Conservation (phyloP, 2,329 filamentous ascomycete genomes). For the Xylaria sp. region DNA sequence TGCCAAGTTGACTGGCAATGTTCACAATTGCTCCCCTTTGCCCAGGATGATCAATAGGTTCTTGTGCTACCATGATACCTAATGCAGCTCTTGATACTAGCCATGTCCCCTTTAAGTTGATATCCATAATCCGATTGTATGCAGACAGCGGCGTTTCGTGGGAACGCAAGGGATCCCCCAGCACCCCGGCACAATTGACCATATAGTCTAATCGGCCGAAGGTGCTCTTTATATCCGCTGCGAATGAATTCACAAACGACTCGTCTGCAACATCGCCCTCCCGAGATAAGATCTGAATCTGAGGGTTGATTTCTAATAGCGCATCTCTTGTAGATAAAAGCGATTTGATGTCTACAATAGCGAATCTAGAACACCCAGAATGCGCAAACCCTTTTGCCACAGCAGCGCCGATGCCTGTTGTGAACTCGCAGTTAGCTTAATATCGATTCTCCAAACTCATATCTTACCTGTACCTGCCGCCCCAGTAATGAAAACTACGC, state of each 20-base stretch:
- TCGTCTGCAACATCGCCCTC: constrained; percentile 61
- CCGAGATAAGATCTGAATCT: constrained; percentile 47
- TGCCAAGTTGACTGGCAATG: constrained; percentile 62
- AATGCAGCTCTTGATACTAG: constrained; percentile 57
- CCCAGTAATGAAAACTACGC: constrained; percentile 59
- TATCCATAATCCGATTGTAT: constrained; percentile 63
- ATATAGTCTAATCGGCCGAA: constrained; percentile 65
- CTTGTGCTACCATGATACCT: constrained; percentile 57
- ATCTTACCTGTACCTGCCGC: constrained; percentile 57
- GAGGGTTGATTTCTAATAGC: constrained; percentile 49
- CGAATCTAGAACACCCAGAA: constrained; percentile 61
- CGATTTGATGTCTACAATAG: constrained; percentile 64
- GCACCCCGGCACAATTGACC: constrained; percentile 65
- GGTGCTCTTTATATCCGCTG: constrained; percentile 44
- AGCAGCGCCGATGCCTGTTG: constrained; percentile 64
- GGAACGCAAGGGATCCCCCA: constrained; percentile 55
- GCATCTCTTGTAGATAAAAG: constrained; percentile 51
- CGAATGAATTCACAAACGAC: constrained; percentile 54
- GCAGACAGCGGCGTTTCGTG: constrained; percentile 57
- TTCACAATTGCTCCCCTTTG: constrained; percentile 62
- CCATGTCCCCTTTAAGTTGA: constrained; percentile 66
- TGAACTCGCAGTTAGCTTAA: background rate
- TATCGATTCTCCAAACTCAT: background rate
- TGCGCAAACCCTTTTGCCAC: constrained; percentile 61
- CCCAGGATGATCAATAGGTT: constrained; percentile 53